These are phyloP conservation scores for Suillus cothurnatus DNA, from an alignment of 768 basidiomycete species.

Conservation along the genomic window DNA sequence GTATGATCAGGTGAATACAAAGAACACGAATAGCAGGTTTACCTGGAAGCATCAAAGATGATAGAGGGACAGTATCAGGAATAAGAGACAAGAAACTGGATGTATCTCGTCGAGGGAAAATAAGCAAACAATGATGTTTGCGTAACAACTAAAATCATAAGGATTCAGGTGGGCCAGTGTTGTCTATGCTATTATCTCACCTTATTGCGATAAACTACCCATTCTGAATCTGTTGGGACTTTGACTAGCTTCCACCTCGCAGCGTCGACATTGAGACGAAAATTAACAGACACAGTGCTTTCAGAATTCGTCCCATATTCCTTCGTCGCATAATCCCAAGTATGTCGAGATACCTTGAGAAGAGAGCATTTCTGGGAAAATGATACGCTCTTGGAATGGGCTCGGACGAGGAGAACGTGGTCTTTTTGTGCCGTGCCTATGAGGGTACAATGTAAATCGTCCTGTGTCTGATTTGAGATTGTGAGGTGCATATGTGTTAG, in stretches of 20 bases:
- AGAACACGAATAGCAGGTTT: conserved; percentile 29
- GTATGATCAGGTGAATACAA: conserved; percentile 13
- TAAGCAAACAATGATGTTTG: conserved; percentile 48
- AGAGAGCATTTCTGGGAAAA: conserved; percentile 22
- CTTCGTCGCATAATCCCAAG: conserved; percentile 24
- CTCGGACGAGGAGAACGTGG: conserved; percentile 21
- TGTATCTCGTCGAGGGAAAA: conserved; percentile 62
- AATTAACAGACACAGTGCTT: conserved; percentile 15
- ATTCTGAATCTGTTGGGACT: conserved; percentile 49
- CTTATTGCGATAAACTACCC: conserved; percentile 57
- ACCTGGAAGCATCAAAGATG: conserved; percentile 81
- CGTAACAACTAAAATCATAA: conserved; percentile 42
- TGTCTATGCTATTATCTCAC: conserved; percentile 36
- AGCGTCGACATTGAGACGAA: conserved; percentile 25
- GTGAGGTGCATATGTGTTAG: conserved; percentile 28
- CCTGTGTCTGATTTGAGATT: conserved; percentile 41
- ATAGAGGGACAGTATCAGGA: conserved; percentile 68
- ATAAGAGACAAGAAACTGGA: conserved; percentile 61
- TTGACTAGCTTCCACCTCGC: conserved; percentile 49
- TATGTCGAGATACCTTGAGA: conserved; percentile 20
- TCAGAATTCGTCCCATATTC: conserved; percentile 12
- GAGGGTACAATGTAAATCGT: conserved; percentile 25
- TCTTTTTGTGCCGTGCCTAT: conserved; percentile 3
- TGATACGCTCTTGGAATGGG: conserved; percentile 24
- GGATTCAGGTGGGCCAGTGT: background rate